Percentiles rank a stretch among this genome's conserved stretches.
These are phyloP conservation scores for Zhuliangozyma blackwelliae DNA, from an alignment of 1,139 yeast genomes.

Conservation along the genomic window DNA sequence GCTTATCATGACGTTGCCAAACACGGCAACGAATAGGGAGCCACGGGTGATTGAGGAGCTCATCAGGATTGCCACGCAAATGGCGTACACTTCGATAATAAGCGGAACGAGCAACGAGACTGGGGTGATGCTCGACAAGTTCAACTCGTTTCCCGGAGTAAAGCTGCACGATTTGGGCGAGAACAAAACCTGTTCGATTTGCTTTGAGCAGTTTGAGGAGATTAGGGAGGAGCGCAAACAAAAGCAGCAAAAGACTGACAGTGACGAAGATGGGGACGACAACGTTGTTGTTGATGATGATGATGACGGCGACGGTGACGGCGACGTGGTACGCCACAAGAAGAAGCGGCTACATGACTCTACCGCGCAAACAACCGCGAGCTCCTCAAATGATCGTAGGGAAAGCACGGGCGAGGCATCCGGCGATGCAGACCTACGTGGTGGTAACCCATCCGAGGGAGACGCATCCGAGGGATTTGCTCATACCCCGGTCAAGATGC, in stretches of 20 bases:
- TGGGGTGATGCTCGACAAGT: constrained; percentile 51
- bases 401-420: background rate
- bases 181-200: constrained; percentile 55
- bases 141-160: constrained; percentile 43
- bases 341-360: constrained; percentile 6
- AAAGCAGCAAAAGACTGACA: constrained; percentile 10
- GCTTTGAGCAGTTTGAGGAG: constrained; percentile 53
- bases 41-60: constrained; percentile 53
- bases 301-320: constrained; percentile 7
- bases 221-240: constrained; percentile 1
- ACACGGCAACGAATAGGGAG: constrained; percentile 53
- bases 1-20: constrained; percentile 58
- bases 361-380: constrained; percentile 5
- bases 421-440: background rate
- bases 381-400: constrained; percentile 5
- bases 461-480: constrained; percentile 19
- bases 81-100: constrained; percentile 61
- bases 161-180: constrained; percentile 20
- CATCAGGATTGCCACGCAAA: constrained; percentile 62
- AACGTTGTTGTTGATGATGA: constrained; percentile 4
- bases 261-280: constrained; percentile 12
- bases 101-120: constrained; percentile 36
- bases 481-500: constrained; percentile 68
- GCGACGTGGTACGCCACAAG: constrained; percentile 5
- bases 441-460: no score